phyloP scores from a whole-genome alignment of 2,329 filamentous ascomycete species.

The Neobulgaria alba region DNA sequence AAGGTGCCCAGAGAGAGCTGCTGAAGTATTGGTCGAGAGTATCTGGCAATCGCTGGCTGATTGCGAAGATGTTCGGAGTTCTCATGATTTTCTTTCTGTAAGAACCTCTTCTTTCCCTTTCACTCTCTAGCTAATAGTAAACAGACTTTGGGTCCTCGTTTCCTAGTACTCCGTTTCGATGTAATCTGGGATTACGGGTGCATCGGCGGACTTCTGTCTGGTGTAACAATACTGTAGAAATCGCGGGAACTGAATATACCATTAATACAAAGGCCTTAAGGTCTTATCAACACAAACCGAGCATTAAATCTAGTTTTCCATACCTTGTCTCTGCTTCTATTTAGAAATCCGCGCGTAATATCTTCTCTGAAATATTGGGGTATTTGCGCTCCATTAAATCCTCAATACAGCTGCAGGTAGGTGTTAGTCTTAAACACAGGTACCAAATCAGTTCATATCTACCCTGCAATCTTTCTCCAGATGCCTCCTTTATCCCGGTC shows the following conservation, averaged over 20 bases:
- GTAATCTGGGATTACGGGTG: slow-evolving; percentile 2
- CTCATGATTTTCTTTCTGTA: slow-evolving; percentile 86
- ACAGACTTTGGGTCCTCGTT: slow-evolving; percentile 26
- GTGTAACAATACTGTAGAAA: slow-evolving; percentile 18
- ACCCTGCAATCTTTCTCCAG: too few relatives aligned
- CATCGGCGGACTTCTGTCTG: slow-evolving; percentile 1
- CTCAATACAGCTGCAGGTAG: too few relatives aligned
- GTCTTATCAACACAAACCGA: too few relatives aligned
- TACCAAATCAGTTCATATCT: too few relatives aligned
- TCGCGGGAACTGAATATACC: slow-evolving; percentile 9
- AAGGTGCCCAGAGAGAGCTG: slow-evolving; percentile 87
- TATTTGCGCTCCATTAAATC: too few relatives aligned
- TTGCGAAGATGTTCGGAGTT: slow-evolving; percentile 82
- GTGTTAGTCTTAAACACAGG: too few relatives aligned
- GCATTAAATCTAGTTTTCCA: too few relatives aligned
- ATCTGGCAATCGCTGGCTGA: slow-evolving; percentile 89
- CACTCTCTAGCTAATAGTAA: slow-evolving; percentile 1
- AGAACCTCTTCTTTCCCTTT: slow-evolving; percentile 26
- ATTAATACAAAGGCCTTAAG: too few relatives aligned
- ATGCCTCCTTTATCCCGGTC: too few relatives aligned
- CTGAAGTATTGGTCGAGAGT: slow-evolving; percentile 96
- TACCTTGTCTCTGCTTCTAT: too few relatives aligned
- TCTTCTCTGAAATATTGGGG: too few relatives aligned
- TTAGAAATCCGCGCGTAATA: too few relatives aligned
- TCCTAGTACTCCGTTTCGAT: slow-evolving; percentile 12